Evolutionary conservation across 2,329 filamentous ascomycete species (phyloP), one percentile per base, ranked within the genome.

Genomic region (Nakataea oryzae): DNA sequence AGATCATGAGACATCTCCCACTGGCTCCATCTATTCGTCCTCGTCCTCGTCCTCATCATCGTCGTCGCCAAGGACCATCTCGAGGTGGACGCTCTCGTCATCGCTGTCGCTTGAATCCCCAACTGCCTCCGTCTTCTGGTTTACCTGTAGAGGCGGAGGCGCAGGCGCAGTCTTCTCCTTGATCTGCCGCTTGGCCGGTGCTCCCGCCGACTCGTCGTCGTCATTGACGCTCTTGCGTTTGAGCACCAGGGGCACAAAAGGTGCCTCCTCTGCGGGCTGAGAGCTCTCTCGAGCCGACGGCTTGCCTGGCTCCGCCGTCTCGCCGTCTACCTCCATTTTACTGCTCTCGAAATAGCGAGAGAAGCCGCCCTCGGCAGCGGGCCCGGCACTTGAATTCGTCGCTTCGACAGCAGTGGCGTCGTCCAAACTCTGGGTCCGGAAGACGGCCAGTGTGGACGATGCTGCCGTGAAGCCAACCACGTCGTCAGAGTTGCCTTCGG

Each of bases 1-100:
- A n/a, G n/a, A n/a, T n/a, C n/a, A n/a, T n/a, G n/a, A n/a, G n/a
- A n/a, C n/a, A n/a, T n/a, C n/a, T n/a, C n/a, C n/a, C n/a, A n/a
- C n/a, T n/a, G n/a, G n/a, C n/a, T n/a, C n/a, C n/a, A n/a, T n/a
- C n/a, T n/a, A n/a, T n/a, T 27, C 54, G 24, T 56, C 54, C 54
- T 28, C 54, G 54, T 28, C 26, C 54, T 54, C 34, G 71, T 73
- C 70, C 1, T 74, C 75, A 0, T 79, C 77, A 0, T 79, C 76
- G 12, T 80, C 78, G 21, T 81, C 80, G 12, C 85, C 82, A 12
- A 86, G 70, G 57, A 83, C 81, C 81, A 85, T 85, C 62, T 85
- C 82, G 62, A 85, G 73, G 70, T 85, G 80, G 14, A 85, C 78
- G 63, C 82, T 85, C 62, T 79, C 81, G 62, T 57, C 54, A 57